Percentiles rank a stretch among this genome's conserved stretches.
These are phyloP conservation scores for Ramaria sp. DNA, from an alignment of 768 basidiomycete species.

Conservation along the genomic window DNA sequence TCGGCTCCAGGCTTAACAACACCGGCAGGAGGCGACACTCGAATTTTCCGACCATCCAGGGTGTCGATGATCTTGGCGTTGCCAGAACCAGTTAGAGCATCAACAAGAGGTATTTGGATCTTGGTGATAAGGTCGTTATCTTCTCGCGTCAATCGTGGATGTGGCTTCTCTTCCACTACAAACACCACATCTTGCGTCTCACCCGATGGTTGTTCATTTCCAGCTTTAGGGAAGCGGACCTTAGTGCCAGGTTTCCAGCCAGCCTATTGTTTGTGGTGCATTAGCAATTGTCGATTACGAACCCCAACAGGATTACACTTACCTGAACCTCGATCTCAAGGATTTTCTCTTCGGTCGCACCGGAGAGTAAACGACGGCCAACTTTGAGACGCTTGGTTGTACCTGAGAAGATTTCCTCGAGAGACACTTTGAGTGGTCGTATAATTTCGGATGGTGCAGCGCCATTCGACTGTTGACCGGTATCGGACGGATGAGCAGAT, in stretches of 20 bases:
- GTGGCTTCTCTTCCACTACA: constrained; percentile 91
- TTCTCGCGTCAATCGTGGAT: constrained; percentile 62
- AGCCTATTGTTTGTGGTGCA: constrained; percentile 27
- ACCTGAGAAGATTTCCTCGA: constrained; percentile 82
- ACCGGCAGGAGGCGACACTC: constrained; percentile 52
- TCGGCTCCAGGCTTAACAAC: constrained; percentile 71
- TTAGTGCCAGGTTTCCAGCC: constrained; percentile 98
- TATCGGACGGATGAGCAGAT: neutral
- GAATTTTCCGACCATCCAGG: constrained; percentile 72
- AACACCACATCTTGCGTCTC: constrained; percentile 90
- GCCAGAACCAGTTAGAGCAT: constrained; percentile 59
- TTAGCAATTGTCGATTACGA: constrained; percentile 19
- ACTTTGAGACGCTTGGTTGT: constrained; percentile 84
- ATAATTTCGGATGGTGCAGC: constrained; percentile 45
- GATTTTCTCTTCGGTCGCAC: constrained; percentile 74
- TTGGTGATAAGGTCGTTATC: constrained; percentile 67
- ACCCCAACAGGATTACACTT: neutral
- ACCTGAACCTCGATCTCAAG: constrained; percentile 60
- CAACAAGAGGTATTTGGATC: constrained; percentile 62
- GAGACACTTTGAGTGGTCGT: constrained; percentile 72
- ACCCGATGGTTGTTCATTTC: constrained; percentile 60
- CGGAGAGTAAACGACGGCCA: constrained; percentile 58
- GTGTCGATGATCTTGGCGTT: constrained; percentile 49
- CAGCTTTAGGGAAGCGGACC: constrained; percentile 77
- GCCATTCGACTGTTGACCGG: constrained; percentile 19